These are phyloP conservation scores for Agaricus sinodeliciosus DNA, from an alignment of 768 basidiomycete species.

Conservation along the genomic window DNA sequence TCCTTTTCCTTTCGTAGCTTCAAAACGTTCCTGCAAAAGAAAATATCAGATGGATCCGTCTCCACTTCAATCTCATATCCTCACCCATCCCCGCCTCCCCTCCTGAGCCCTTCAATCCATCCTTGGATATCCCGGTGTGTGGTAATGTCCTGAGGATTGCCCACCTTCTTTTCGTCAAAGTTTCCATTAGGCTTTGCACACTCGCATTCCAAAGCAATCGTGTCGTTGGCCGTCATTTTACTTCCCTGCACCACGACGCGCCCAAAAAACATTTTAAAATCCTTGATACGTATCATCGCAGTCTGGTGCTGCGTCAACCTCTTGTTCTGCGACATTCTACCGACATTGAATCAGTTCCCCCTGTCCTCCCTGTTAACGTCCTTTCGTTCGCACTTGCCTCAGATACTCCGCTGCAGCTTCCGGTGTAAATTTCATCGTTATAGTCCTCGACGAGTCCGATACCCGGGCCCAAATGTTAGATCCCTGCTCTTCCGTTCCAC, in stretches of 20 bases:
- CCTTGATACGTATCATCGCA: conserved; percentile 39
- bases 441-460: conserved; percentile 47
- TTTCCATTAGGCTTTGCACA: conserved; percentile 34
- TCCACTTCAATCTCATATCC: conserved; percentile 13
- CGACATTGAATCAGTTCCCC: background rate
- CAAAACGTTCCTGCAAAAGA: conserved; percentile 33
- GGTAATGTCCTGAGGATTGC: conserved; percentile 43
- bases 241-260: conserved; percentile 41
- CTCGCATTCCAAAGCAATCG: conserved; percentile 49
- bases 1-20: conserved; percentile 13
- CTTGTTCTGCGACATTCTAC: conserved; percentile 18
- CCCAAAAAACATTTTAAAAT: conserved; percentile 44
- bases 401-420: conserved; percentile 41
- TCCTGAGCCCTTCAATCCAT: conserved; percentile 53
- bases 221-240: conserved; percentile 30
- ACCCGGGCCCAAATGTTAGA: conserved; percentile 54
- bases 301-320: conserved; percentile 40
- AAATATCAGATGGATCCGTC: conserved; percentile 13
- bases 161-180: conserved; percentile 40
- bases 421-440: conserved; percentile 50
- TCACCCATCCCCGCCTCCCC: conserved; percentile 57
- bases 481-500: conserved; percentile 28
- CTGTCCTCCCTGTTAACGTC: too few species aligned
- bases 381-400: conserved; percentile 22
- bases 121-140: conserved; percentile 30